Conservation (phyloP, 1,284 basidiomycete species). For the Fomitopsis pinicola region DNA sequence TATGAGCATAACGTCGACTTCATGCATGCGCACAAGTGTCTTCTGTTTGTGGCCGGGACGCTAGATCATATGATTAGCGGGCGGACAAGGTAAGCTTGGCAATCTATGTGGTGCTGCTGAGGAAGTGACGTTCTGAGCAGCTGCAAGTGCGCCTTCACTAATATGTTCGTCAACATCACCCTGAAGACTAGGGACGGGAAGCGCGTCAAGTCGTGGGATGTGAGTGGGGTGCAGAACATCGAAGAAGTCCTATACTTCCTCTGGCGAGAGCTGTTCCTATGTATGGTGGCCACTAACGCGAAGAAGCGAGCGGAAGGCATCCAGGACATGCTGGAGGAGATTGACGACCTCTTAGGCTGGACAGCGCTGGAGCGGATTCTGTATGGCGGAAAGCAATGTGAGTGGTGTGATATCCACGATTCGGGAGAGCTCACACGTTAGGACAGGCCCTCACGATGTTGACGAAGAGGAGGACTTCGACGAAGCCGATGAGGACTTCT, state of each 20-base stretch:
- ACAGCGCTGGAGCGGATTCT: conserved; percentile 45
- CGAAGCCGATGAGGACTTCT: conserved; percentile 26
- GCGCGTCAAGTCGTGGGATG: conserved; percentile 43
- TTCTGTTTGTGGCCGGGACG: conserved; percentile 45
- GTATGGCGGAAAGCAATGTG: conserved; percentile 44
- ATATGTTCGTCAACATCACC: conserved; percentile 40
- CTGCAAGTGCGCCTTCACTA: conserved; percentile 45
- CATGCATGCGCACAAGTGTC: conserved; percentile 46
- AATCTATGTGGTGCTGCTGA: neutral
- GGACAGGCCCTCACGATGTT: conserved; percentile 15
- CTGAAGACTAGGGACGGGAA: conserved; percentile 40
- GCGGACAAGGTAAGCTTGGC: conserved; percentile 40
- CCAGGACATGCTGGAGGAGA: conserved; percentile 51
- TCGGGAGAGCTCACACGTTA: neutral
- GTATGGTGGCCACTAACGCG: conserved; percentile 40
- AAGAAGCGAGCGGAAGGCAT: conserved; percentile 33
- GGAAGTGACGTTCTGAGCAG: conserved; percentile 20
- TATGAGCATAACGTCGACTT: conserved; percentile 55
- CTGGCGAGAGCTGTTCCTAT: conserved; percentile 63
- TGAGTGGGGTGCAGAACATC: conserved; percentile 46
- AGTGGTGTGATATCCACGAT: conserved; percentile 10
- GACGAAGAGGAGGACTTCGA: conserved; percentile 19
- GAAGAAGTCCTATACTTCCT: conserved; percentile 54
- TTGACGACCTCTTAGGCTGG: conserved; percentile 47
- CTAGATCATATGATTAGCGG: conserved; percentile 39